Base-by-base conservation (phyloP, 257 asterid species). In the Penstemon eatonii region DNA sequence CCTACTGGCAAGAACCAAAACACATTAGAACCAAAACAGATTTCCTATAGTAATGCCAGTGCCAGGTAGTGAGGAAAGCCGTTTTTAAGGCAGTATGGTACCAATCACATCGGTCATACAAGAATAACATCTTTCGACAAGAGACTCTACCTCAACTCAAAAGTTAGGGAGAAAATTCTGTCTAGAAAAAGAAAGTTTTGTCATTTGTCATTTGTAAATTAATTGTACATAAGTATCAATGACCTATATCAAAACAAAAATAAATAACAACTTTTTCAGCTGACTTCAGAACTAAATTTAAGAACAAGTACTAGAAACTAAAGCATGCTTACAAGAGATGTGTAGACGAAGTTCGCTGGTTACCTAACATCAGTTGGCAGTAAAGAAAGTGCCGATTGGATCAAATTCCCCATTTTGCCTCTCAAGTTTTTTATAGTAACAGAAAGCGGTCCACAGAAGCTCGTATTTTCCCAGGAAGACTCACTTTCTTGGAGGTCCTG, bases 371-470 rank as follows among this genome's bases (percentile, higher is more conserved):
- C 81, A 12, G 62, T 60, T 60, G 85, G 78, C 71, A 92, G 81
- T 62, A 59, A 63, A 5, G 87, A 52, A 50, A 93, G 56, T n/a
- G 96, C 86, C 36, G 87, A 80, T 43, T 74, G 87, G 57, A 90
- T 73, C 83, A 78, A 64, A 71, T 59, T 65, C 15, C 77, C 81
- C 59, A 87, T 73, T 72, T 74, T 80, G 36, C 76, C 80, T 53
- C 73, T 81, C 82, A 91, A 80, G 71, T 62, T 56, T 71, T 83
- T 43, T 36, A 83, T 46, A 13, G 89, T 76, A 69, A 79, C 81
- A 60, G 42, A 39, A 79, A 90, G 63, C 5, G 84, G 81, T 42
- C 66, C 83, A 47, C 82, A 71, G 6, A 42, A 56, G 39, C 71
- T 63, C 70, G 8, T 39, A 7, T 49, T 57, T 46, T 76, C 90